Evolutionary conservation across 495 filamentous ascomycete genomes (phyloP).

Genomic region (Aspergillus olivimuriae): DNA sequence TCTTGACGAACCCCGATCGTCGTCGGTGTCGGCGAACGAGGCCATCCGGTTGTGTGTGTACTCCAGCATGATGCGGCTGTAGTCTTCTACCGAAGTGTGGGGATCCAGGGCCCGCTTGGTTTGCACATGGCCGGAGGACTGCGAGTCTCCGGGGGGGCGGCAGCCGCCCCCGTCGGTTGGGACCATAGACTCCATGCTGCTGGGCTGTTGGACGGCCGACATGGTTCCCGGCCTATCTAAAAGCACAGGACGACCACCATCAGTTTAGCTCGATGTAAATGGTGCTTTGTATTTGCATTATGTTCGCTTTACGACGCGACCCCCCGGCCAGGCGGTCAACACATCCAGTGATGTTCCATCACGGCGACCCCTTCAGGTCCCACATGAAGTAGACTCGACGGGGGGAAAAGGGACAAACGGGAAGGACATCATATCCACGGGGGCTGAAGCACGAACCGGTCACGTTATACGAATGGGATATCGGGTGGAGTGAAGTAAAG

Average conservation of each 20-base stretch:
- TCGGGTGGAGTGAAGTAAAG: no score
- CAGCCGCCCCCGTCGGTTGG: constrained; percentile 14
- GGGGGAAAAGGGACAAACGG: no score
- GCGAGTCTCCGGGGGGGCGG: constrained; percentile 12
- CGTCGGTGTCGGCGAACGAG: constrained; percentile 29
- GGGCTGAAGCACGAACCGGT: no score
- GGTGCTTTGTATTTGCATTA: no score
- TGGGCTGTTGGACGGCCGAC: constrained; percentile 17
- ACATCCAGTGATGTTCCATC: no score
- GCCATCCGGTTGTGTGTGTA: constrained; percentile 42
- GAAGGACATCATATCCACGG: no score
- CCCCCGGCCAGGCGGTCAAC: no score
- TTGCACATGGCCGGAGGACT: constrained; percentile 8
- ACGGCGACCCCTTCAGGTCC: no score
- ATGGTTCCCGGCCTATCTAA: constrained; percentile 1
- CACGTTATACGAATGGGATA: no score
- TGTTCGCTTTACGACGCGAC: no score
- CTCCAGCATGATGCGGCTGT: constrained; percentile 40
- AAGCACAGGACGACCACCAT: neutral
- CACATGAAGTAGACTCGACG: no score
- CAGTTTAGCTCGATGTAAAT: no score
- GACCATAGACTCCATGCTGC: constrained; percentile 17
- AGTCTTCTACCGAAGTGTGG: constrained; percentile 34
- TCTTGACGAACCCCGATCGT: constrained; percentile 11
- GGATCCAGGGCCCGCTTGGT: constrained; percentile 20